These are phyloP conservation scores for Ulota crispa DNA, from an alignment of 225 moss, liverwort and hornwort genomes.

Conservation along the genomic window DNA sequence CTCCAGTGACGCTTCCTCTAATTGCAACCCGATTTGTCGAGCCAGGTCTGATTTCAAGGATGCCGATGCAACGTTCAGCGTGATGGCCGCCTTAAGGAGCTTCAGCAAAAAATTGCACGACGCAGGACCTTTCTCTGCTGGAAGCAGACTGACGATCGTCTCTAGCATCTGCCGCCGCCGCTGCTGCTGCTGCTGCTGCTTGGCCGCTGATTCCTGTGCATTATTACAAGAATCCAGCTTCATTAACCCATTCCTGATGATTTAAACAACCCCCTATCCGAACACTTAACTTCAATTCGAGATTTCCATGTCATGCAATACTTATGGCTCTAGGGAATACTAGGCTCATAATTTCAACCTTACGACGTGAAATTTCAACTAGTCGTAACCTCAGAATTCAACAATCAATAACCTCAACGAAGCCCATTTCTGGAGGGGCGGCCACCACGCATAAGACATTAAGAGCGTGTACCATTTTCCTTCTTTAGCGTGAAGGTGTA, in stretches of 20 bases:
- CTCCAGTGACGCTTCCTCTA: conserved; percentile 67
- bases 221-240: background rate
- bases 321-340: background rate
- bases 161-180: conserved; percentile 61
- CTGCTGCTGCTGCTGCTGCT: conserved; percentile 5
- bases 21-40: conserved; percentile 72
- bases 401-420: no score
- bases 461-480: no score
- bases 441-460: no score
- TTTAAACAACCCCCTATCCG: background rate
- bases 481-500: no score
- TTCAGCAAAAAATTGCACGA: conserved; percentile 71
- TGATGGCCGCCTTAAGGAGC: conserved; percentile 62
- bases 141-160: conserved; percentile 69
- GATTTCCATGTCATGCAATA: background rate
- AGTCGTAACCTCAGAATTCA: background rate
- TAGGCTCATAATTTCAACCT: background rate
- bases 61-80: conserved; percentile 45
- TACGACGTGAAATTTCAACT: background rate
- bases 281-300: background rate
- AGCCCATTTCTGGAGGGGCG: no score
- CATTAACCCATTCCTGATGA: background rate
- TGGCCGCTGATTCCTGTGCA: conserved; percentile 8
- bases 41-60: conserved; percentile 57
- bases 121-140: conserved; percentile 62